Percentiles rank a stretch among this genome's conserved stretches.
These are phyloP conservation scores for Zymoseptoria pseudotritici DNA, from an alignment of 2,329 filamentous ascomycete species.

Conservation along the genomic window DNA sequence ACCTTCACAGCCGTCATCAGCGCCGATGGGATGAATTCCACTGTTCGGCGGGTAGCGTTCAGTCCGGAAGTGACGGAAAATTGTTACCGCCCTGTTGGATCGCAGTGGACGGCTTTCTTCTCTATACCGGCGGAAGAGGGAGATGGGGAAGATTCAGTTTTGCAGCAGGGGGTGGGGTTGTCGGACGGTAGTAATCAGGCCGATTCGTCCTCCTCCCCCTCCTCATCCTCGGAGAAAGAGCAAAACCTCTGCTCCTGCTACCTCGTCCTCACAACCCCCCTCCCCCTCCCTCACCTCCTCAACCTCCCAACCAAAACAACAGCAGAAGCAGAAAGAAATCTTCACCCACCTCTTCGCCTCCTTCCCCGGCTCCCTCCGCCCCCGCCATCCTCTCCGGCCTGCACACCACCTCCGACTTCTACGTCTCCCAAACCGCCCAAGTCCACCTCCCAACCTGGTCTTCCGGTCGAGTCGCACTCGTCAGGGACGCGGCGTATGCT, in stretches of 20 bases:
- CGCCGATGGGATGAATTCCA: conserved; percentile 13
- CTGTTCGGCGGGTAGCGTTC: conserved; percentile 9
- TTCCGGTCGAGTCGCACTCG: conserved; percentile 28
- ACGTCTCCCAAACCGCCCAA: conserved; percentile 37
- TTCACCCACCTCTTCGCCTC: conserved; percentile 4
- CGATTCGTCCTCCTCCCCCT: background rate
- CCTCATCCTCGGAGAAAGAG: background rate
- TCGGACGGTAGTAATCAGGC: conserved; percentile 17
- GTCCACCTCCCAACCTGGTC: conserved; percentile 32
- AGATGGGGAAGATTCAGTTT: conserved; percentile 12
- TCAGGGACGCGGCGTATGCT: conserved; percentile 36
- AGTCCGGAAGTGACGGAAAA: background rate
- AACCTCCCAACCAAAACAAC: too few species aligned
- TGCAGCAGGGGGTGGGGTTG: conserved; percentile 10
- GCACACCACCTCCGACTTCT: conserved; percentile 34
- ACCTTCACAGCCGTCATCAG: conserved; percentile 10
- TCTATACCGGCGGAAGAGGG: conserved; percentile 18
- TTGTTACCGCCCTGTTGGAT: conserved; percentile 1
- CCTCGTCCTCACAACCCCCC: too few species aligned
- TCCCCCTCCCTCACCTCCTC: too few species aligned
- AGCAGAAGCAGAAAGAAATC: too few species aligned
- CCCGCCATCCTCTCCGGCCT: conserved; percentile 6
- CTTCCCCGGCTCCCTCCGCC: conserved; percentile 7
- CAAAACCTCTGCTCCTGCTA: conserved; percentile 3
- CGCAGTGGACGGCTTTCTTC: conserved; percentile 21